phyloP scores from a whole-genome alignment of 2,329 filamentous ascomycete species.

The Alternaria triticina region DNA sequence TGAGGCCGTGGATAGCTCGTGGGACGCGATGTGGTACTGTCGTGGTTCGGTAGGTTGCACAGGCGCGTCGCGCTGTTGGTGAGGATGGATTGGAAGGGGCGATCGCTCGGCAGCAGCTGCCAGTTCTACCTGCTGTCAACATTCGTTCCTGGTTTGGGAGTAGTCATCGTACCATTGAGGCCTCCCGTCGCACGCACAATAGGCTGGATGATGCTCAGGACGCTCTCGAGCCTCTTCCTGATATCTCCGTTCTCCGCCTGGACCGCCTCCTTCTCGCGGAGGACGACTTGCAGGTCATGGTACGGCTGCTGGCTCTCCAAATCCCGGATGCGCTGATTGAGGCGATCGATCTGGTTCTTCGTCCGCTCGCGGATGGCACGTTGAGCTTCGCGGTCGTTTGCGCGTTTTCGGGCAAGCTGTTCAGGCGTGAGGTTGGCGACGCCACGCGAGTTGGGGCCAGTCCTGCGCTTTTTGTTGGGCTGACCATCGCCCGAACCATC shows the following conservation, averaged over 20 bases:
- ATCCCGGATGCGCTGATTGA: slow-evolving; percentile 76
- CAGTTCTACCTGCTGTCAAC: slow-evolving; percentile 48
- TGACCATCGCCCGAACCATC: slow-evolving; percentile 23
- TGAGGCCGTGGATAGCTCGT: slow-evolving; percentile 19
- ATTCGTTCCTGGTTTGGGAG: background rate
- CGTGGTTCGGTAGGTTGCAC: slow-evolving; percentile 26
- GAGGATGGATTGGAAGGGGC: slow-evolving; percentile 47
- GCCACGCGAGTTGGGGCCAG: slow-evolving; percentile 65
- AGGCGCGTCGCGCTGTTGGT: slow-evolving; percentile 16
- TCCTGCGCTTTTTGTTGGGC: slow-evolving; percentile 43
- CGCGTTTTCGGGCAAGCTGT: slow-evolving; percentile 86
- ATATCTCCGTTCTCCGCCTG: slow-evolving; percentile 83
- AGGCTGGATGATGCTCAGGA: slow-evolving; percentile 69
- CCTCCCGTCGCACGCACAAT: slow-evolving; percentile 56
- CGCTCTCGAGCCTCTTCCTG: slow-evolving; percentile 68
- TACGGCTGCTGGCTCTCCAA: slow-evolving; percentile 82
- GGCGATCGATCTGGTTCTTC: slow-evolving; percentile 75
- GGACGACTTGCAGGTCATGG: slow-evolving; percentile 77
- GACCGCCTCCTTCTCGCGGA: slow-evolving; percentile 77
- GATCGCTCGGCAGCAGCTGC: slow-evolving; percentile 57
- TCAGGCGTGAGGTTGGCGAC: slow-evolving; percentile 88
- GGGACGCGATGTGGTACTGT: slow-evolving; percentile 28
- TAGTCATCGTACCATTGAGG: slow-evolving; percentile 50
- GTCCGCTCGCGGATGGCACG: slow-evolving; percentile 84
- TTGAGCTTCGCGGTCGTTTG: slow-evolving; percentile 89